A percentile compares a stretch with the other conserved stretches of the same genome.
These are phyloP conservation scores for Juncus effusus DNA, from an alignment of 176 grass and related monocot species.

Conservation along the genomic window DNA sequence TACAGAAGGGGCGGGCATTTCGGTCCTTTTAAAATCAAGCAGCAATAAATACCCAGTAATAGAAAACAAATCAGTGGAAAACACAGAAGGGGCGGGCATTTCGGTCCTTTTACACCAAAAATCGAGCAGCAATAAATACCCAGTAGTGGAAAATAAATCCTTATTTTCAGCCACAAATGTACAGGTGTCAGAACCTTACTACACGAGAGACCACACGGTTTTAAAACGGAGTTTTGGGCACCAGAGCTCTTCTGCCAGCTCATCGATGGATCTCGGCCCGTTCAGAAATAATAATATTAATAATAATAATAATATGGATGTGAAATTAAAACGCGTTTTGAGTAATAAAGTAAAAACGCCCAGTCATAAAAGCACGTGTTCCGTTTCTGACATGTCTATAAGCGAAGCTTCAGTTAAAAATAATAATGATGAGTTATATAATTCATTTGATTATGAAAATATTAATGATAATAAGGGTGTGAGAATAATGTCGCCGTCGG, in stretches of 20 bases:
- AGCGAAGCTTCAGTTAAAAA: conserved; percentile 46
- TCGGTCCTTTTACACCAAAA: conserved; percentile 63
- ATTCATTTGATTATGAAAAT: conserved; percentile 25
- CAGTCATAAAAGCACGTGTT: conserved; percentile 53
- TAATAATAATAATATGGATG: conserved; percentile 26
- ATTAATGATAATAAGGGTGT: conserved; percentile 31
- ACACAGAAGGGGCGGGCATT: conserved; percentile 55
- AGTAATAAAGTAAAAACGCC: conserved; percentile 46
- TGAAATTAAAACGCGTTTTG: conserved; percentile 38
- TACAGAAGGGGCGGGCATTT: conserved; percentile 59
- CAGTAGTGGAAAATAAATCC: conserved; percentile 44
- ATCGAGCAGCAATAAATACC: conserved; percentile 60
- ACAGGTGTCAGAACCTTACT: conserved; percentile 66
- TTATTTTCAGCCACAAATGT: conserved; percentile 42
- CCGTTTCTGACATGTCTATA: conserved; percentile 75
- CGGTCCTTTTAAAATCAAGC: conserved; percentile 55
- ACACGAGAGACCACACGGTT: conserved; percentile 51
- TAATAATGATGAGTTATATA: conserved; percentile 35
- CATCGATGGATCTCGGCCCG: conserved; percentile 81
- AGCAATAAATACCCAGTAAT: conserved; percentile 58
- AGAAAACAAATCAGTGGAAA: conserved; percentile 46
- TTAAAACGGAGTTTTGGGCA: conserved; percentile 64
- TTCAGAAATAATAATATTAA: conserved; percentile 19
- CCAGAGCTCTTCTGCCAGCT: conserved; percentile 63
- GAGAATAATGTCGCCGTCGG: conserved; percentile 20